Percentiles rank a stretch among this genome's conserved stretches.
Evolutionary conservation across 495 filamentous ascomycete species (phyloP).

Genomic region (Lindgomyces ingoldianus): DNA sequence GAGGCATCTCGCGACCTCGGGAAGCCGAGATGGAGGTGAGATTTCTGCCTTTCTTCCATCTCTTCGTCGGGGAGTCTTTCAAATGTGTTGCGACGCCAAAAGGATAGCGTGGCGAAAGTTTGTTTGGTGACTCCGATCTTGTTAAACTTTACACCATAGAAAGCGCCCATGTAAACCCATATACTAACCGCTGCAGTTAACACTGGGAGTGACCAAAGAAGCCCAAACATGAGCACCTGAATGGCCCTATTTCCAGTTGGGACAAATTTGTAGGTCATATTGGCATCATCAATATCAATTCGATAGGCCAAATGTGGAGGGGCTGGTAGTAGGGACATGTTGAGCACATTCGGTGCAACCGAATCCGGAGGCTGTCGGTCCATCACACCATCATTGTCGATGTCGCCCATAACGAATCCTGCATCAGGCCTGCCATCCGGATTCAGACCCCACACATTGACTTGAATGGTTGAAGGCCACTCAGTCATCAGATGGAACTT

Average conservation of each 20-base stretch:
- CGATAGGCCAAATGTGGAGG: constrained; percentile 59
- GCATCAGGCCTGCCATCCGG: constrained; percentile 64
- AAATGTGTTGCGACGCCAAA: neutral
- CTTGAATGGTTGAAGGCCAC: constrained; percentile 63
- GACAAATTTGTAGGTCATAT: constrained; percentile 53
- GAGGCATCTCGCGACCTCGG: neutral
- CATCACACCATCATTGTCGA: constrained; percentile 61
- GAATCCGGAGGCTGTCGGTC: constrained; percentile 66
- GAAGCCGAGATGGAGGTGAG: neutral
- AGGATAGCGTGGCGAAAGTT: constrained; percentile 2
- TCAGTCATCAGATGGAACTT: constrained; percentile 64
- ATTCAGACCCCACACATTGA: constrained; percentile 72
- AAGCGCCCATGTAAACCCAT: constrained; percentile 64
- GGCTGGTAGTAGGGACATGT: constrained; percentile 61
- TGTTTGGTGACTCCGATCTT: constrained; percentile 69
- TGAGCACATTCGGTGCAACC: constrained; percentile 57
- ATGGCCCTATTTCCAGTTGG: constrained; percentile 57
- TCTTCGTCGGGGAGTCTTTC: neutral
- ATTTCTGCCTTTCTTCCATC: neutral
- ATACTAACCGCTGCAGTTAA: constrained; percentile 53
- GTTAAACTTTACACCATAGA: constrained; percentile 73
- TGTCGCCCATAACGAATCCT: constrained; percentile 60
- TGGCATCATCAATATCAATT: constrained; percentile 59
- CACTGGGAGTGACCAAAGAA: constrained; percentile 59
- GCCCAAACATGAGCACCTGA: constrained; percentile 61